Evolutionary conservation across 257 asterid species (phyloP), one percentile per base, ranked within the genome.

Genomic region (Solanum okadae): DNA sequence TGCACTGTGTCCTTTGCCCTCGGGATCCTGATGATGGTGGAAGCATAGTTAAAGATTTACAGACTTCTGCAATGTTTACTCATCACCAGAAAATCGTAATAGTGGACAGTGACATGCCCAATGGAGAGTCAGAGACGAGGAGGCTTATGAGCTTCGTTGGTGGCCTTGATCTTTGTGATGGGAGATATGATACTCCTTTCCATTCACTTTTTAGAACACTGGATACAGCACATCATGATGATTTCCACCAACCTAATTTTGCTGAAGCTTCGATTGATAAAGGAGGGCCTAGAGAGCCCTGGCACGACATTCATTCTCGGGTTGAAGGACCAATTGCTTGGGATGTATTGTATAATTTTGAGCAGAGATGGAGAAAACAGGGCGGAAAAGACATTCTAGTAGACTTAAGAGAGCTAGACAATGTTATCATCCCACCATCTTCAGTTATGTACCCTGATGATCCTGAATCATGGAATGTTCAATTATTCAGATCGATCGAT

Each of bases 321-420:
- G 86, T 95, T 38, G 98, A 96, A 86, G 98, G 98, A 27, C 96
- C 96, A 1, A 92, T 96, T 22, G 98, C 98, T 33, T 96, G 98
- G 98, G 98, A 96, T 76, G 98, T 96, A 22, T 6, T 96, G 82
- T 94, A 92, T 76, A 96, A 96, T 68, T 96, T 95, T 78, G 99
- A 96, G 91, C 99, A 96, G 93, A 94, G 98, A 84, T 95, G 99
- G 99, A 94, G 90, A 89, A 95, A 94, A 88, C 99, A 96, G 70
- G 98, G 98, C 2, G 97, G 97, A 76, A 96, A 91, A 84, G 95
- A 96, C 34, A 25, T 96, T 56, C 89, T 96, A 8, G 91, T 95
- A 85, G 92, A 94, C 87, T 23, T 95, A 79, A 90, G 94, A 86
- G 98, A 96, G 92, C 93, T 93, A 6, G 96, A 93, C 13, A 89